Conservation (phyloP, 805 yeast species). For the Crinitomyces ghanaensis region DNA sequence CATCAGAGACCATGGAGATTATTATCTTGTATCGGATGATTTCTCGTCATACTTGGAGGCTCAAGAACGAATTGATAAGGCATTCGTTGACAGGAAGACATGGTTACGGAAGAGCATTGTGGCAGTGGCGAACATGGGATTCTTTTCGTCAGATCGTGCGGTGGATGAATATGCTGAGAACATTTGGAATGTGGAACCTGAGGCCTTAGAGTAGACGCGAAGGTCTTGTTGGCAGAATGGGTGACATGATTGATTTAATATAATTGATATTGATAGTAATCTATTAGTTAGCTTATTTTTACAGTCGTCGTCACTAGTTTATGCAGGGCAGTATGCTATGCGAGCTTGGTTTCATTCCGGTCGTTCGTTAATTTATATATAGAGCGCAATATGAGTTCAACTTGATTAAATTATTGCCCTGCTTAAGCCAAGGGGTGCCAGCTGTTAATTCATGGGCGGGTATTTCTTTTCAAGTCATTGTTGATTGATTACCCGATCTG, state of each 20-base stretch:
- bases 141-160: slow-evolving; percentile 83
- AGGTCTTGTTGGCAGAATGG: too few relatives aligned
- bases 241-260: too few relatives aligned
- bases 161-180: slow-evolving; percentile 85
- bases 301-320: neutral
- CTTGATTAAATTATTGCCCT: too few relatives aligned
- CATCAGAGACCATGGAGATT: slow-evolving; percentile 64
- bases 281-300: slow-evolving; percentile 1
- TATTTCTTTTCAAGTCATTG: too few relatives aligned
- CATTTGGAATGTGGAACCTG: slow-evolving; percentile 86
- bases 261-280: slow-evolving; percentile 10
- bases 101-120: slow-evolving; percentile 72
- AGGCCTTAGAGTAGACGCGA: too few relatives aligned
- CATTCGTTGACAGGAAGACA: slow-evolving; percentile 49
- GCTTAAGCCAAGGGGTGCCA: too few relatives aligned
- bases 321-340: too few relatives aligned
- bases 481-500: too few relatives aligned
- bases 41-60: slow-evolving; percentile 80
- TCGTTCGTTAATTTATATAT: too few relatives aligned
- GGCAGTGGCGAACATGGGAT: slow-evolving; percentile 87
- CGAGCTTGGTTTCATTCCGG: too few relatives aligned
- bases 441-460: too few relatives aligned
- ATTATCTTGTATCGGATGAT: slow-evolving; percentile 80
- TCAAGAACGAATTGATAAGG: slow-evolving; percentile 63
- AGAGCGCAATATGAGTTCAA: too few relatives aligned